phyloP scores from a whole-genome alignment of 2,329 filamentous ascomycete genomes.

The Ramularia endophylla region DNA sequence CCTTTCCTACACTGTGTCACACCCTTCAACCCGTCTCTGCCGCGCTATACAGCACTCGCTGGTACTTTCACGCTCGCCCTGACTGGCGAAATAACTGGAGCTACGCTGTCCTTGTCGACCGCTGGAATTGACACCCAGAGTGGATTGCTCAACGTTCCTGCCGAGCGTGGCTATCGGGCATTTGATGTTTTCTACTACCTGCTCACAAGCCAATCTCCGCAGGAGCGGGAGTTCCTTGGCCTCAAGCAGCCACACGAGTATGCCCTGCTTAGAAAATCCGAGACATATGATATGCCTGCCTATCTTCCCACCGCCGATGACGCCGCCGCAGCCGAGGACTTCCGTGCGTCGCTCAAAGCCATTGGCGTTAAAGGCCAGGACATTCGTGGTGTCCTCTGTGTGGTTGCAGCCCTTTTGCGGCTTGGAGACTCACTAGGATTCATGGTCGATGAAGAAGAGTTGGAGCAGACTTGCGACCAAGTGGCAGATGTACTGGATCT shows the following conservation, averaged over 20 bases:
- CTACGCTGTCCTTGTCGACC: slow-evolving; percentile 72
- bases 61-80: slow-evolving; percentile 78
- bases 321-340: slow-evolving; percentile 86
- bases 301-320: slow-evolving; percentile 93
- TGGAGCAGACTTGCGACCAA: slow-evolving; percentile 86
- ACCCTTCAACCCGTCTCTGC: slow-evolving; percentile 78
- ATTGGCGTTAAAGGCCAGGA: slow-evolving; percentile 88
- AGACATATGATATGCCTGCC: slow-evolving; percentile 76
- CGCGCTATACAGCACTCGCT: slow-evolving; percentile 73
- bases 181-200: slow-evolving; percentile 99
- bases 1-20: slow-evolving; percentile 87
- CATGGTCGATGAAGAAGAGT: slow-evolving; percentile 71
- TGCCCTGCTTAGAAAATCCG: slow-evolving; percentile 70
- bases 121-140: slow-evolving; percentile 79
- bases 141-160: slow-evolving; percentile 74
- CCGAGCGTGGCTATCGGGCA: slow-evolving; percentile 75
- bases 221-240: slow-evolving; percentile 78
- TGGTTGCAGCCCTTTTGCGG: slow-evolving; percentile 79
- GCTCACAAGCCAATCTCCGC: slow-evolving; percentile 75
- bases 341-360: slow-evolving; percentile 75
- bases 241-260: slow-evolving; percentile 74
- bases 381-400: slow-evolving; percentile 77
- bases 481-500: slow-evolving; percentile 79
- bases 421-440: slow-evolving; percentile 88
- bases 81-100: slow-evolving; percentile 68